Conservation (phyloP, 345 rosid species). For the Ceriops zippeliana region DNA sequence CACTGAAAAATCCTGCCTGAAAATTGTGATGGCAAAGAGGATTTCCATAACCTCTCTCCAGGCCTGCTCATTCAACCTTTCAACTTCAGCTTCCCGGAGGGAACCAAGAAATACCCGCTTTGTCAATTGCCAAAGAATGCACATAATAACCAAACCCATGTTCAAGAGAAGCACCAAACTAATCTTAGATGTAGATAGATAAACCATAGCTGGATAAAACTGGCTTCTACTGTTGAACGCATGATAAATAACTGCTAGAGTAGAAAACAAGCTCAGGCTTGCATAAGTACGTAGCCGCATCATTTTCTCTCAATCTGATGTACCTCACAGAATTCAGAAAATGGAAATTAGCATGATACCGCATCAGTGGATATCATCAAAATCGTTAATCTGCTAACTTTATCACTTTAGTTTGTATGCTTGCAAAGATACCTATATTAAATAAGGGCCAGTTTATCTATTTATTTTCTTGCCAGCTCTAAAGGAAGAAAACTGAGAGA, state of each 20-base stretch:
- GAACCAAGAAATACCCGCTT: slow-evolving; percentile 78
- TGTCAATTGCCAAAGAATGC: slow-evolving; percentile 68
- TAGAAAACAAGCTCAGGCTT: slow-evolving; percentile 53
- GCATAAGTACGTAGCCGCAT: slow-evolving; percentile 77
- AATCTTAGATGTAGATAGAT: slow-evolving; percentile 83
- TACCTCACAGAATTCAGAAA: not conserved
- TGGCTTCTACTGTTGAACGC: slow-evolving; percentile 82
- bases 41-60: slow-evolving; percentile 97
- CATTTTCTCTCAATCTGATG: slow-evolving; percentile 32
- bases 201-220: slow-evolving; percentile 86
- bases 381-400: too few species aligned
- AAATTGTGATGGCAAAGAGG: slow-evolving; percentile 88
- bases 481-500: too few species aligned
- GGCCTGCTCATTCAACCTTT: slow-evolving; percentile 85
- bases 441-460: too few species aligned
- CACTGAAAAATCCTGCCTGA: slow-evolving; percentile 85
- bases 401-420: too few species aligned
- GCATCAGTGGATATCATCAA: too few species aligned
- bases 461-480: too few species aligned
- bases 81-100: slow-evolving; percentile 93
- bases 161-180: slow-evolving; percentile 73
- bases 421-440: too few species aligned
- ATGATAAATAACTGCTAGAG: slow-evolving; percentile 62
- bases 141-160: slow-evolving; percentile 83
- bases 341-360: not conserved